These are phyloP conservation scores for Urostyla sp. DNA, from an alignment of 73 alveolate species.

Conservation along the genomic window DNA sequence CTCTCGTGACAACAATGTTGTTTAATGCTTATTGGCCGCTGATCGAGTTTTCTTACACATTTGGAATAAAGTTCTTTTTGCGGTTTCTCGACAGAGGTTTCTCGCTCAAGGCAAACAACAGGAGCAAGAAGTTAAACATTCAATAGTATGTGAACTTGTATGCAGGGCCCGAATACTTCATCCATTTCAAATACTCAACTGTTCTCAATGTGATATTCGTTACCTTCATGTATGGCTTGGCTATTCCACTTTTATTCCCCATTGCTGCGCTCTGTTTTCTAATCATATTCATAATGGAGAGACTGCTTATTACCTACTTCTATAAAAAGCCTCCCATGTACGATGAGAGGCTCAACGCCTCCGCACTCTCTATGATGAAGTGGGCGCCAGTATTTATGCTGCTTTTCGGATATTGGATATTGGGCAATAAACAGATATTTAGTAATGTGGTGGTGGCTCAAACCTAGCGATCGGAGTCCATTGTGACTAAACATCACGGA, in stretches of 20 bases:
- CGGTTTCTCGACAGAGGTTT: conserved; percentile 33
- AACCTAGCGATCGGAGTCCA: conserved; percentile 16
- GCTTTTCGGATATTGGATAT: conserved; percentile 48
- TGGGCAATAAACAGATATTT: conserved; percentile 50
- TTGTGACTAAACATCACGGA: conserved; percentile 31
- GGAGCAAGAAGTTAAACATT: conserved; percentile 34
- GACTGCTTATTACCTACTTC: conserved; percentile 52
- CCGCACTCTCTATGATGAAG: conserved; percentile 43
- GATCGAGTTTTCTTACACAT: conserved; percentile 25
- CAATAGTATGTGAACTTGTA: conserved; percentile 64
- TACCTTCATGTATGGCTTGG: conserved; percentile 50
- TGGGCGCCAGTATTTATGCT: conserved; percentile 65
- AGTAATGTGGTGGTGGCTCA: background rate
- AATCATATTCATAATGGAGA: conserved; percentile 55
- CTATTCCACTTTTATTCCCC: conserved; percentile 71
- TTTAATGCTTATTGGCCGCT: conserved; percentile 50
- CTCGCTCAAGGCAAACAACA: background rate
- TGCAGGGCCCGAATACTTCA: conserved; percentile 71
- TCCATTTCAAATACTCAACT: conserved; percentile 65
- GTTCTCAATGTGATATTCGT: conserved; percentile 58
- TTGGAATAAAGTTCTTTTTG: background rate
- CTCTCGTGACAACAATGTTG: conserved; percentile 48
- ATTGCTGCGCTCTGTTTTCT: conserved; percentile 52
- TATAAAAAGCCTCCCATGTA: conserved; percentile 62
- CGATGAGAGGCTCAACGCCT: conserved; percentile 62